phyloP scores from a whole-genome alignment of 2,329 filamentous ascomycete genomes.

The Xylariaceae sp. region DNA sequence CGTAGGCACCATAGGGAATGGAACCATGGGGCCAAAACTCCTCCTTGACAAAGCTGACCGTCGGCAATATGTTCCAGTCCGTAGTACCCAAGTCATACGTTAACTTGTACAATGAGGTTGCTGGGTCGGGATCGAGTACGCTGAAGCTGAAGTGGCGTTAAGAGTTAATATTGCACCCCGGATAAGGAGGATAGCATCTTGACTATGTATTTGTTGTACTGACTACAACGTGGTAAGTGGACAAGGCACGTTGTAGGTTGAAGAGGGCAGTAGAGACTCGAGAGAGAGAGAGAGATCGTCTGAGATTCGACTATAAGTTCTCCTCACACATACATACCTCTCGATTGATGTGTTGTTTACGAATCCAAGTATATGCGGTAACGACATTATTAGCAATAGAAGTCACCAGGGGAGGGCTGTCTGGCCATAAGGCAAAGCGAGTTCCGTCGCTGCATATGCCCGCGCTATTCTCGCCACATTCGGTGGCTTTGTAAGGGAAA shows the following conservation, averaged over 20 bases:
- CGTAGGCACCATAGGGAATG: slow-evolving; percentile 24
- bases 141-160: slow-evolving; percentile 6
- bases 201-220: slow-evolving; percentile 3
- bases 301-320: background rate
- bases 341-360: slow-evolving; percentile 18
- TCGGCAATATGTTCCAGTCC: slow-evolving; percentile 20
- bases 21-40: slow-evolving; percentile 22
- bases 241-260: background rate
- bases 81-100: slow-evolving; percentile 13
- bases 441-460: slow-evolving; percentile 16
- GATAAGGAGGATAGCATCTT: background rate
- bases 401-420: slow-evolving; percentile 22
- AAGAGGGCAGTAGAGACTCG: background rate
- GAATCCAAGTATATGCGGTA: slow-evolving; percentile 26
- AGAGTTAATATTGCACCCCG: slow-evolving; percentile 3
- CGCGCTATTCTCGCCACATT: slow-evolving; percentile 10
- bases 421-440: slow-evolving; percentile 27
- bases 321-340: slow-evolving; percentile 13
- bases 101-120: slow-evolving; percentile 24
- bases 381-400: slow-evolving; percentile 15
- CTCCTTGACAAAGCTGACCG: slow-evolving; percentile 20
- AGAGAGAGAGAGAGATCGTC: background rate
- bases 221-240: slow-evolving; percentile 10
- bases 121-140: slow-evolving; percentile 20
- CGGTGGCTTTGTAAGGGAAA: slow-evolving; percentile 12